Conservation (phyloP, 495 filamentous ascomycete genomes). For the Penicillium odoratum region DNA sequence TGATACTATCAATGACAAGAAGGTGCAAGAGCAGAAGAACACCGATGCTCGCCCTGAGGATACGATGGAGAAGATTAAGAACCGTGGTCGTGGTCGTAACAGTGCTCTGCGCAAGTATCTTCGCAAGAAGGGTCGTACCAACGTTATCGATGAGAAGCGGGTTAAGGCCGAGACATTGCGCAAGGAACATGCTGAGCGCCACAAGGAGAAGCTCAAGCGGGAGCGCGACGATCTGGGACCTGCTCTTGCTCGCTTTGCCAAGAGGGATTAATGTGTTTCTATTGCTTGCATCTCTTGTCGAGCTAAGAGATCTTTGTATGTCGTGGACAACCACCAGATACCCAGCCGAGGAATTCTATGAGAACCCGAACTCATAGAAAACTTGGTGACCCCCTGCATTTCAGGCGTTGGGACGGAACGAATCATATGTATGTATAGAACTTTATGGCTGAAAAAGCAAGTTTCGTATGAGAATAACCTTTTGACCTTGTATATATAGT, state of each 20-base stretch:
- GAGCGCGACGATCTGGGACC: slow-evolving; percentile 65
- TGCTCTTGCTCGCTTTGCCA: slow-evolving; percentile 69
- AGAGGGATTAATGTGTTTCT: slow-evolving; percentile 36
- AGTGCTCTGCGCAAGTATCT: slow-evolving; percentile 81
- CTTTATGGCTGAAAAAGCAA: slow-evolving; percentile 25
- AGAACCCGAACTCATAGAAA: slow-evolving; percentile 12
- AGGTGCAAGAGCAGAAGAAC: slow-evolving; percentile 70
- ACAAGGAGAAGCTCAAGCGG: slow-evolving; percentile 63
- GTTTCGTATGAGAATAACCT: slow-evolving; percentile 8
- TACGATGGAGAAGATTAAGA: slow-evolving; percentile 65
- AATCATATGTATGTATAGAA: slow-evolving; percentile 24
- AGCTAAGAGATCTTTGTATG: neutral
- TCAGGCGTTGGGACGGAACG: slow-evolving; percentile 31
- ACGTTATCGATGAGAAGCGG: slow-evolving; percentile 88
- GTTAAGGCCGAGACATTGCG: slow-evolving; percentile 66
- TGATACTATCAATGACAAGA: slow-evolving; percentile 71
- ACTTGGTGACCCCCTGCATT: slow-evolving; percentile 29
- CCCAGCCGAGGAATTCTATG: slow-evolving; percentile 26
- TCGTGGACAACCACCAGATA: slow-evolving; percentile 21
- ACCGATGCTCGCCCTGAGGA: slow-evolving; percentile 73
- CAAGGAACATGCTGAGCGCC: slow-evolving; percentile 61
- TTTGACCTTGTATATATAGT: no score
- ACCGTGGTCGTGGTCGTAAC: slow-evolving; percentile 88
- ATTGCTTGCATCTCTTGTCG: slow-evolving; percentile 11
- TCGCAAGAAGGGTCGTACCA: slow-evolving; percentile 83